Conservation (phyloP, 2,329 filamentous ascomycete species). For the Incumbomyces lentus region DNA sequence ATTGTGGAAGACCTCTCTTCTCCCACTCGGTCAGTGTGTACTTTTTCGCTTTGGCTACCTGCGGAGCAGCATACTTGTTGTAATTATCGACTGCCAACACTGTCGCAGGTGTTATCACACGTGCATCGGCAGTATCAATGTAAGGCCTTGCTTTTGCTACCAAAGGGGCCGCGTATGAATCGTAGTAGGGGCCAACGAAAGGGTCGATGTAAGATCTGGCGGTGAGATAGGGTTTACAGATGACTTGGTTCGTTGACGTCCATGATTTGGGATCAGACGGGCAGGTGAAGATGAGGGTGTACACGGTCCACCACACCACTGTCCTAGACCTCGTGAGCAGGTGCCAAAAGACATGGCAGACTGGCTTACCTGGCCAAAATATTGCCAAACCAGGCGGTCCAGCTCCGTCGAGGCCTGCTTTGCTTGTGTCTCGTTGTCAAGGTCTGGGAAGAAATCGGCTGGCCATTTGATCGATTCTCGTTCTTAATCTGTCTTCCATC, state of each 20-base stretch:
- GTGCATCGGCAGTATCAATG: slow-evolving; percentile 43
- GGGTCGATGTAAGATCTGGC: slow-evolving; percentile 59
- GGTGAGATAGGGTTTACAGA: slow-evolving; percentile 73
- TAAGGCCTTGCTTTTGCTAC: slow-evolving; percentile 69
- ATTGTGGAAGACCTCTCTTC: slow-evolving; percentile 62
- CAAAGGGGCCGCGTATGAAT: slow-evolving; percentile 73
- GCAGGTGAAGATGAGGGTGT: slow-evolving; percentile 73
- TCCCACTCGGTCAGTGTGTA: slow-evolving; percentile 67
- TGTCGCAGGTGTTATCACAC: slow-evolving; percentile 59
- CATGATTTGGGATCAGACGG: slow-evolving; percentile 60
- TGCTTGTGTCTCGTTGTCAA: not conserved
- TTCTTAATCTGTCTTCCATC: slow-evolving; percentile 10
- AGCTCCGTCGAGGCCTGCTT: slow-evolving; percentile 13
- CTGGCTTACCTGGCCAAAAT: slow-evolving; percentile 44
- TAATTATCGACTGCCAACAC: slow-evolving; percentile 52
- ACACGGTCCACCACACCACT: slow-evolving; percentile 73
- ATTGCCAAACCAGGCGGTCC: slow-evolving; percentile 29
- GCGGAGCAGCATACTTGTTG: slow-evolving; percentile 63
- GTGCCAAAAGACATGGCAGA: not conserved
- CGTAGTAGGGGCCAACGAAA: slow-evolving; percentile 74
- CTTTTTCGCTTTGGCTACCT: slow-evolving; percentile 55
- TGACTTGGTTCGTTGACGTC: slow-evolving; percentile 56
- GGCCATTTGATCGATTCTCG: slow-evolving; percentile 3
- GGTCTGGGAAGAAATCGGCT: not conserved
- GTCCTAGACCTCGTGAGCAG: slow-evolving; percentile 42